Evolutionary conservation across 2,329 filamentous ascomycete species (phyloP), one percentile per base, ranked within the genome.

Genomic region (Didymella keratinophila): DNA sequence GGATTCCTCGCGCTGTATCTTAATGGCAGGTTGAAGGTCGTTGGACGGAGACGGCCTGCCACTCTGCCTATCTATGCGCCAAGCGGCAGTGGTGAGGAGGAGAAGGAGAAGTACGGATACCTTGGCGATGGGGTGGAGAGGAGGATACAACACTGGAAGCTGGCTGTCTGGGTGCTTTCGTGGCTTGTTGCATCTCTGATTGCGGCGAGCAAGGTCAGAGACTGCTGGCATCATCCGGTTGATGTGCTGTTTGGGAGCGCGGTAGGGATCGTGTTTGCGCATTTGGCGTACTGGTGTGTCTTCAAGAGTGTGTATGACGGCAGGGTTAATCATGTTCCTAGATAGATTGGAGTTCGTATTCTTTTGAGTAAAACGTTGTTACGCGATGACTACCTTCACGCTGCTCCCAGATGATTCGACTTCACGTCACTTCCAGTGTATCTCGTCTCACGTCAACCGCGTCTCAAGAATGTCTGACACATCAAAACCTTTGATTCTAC

Each of bases 221-320:
- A 91, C 63, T 84, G 88, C n/a, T 75, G 67, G 74, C 89, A 92
- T 75, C 87, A 91, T 74, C 89, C 87, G 82, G 88, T 89, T 55
- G 89, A 91, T 60, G 79, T 89, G 8, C 54, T 90, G 0, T 86
- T 84, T 0, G 88, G 88, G 2, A 86, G 81, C 0, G 68, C 84
- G 18, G 87, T 90, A 25, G 88, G 88, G 1, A 85, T 82, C 0
- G 66, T 84, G 50, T 85, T 89, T 72, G 88, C 88, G 0, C 84
- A 89, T 61, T 83, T 83, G 1, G 76, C 83, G 0, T 90, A 88
- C 68, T 78, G 86, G 44, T 87, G 87, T 84, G 81, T 83, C 5
- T 90, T 88, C 46, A 45, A 51, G 42, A 61, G 61, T 39, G 59
- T 71, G 20, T 69, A 67, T 52, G 58, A 68, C 49, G 48, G 50